Base-by-base conservation (phyloP, 345 rosid species). In the Xanthoceras sorbifolium region DNA sequence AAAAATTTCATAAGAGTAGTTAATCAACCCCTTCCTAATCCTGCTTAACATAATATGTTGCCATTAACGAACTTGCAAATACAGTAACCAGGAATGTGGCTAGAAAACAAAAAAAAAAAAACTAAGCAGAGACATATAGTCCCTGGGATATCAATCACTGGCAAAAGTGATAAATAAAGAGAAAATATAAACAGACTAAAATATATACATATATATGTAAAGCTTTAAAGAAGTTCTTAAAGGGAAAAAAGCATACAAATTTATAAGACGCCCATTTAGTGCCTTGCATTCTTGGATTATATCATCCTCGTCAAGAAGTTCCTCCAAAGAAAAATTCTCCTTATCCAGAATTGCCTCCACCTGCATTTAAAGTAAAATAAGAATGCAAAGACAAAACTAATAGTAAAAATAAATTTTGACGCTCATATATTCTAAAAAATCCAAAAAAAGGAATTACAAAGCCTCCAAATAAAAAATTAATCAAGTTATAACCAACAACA, bases 211-310 rank as follows among this genome's bases (percentile, higher is more conserved):
- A 55, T 31, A 71, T 9, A 11, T 48, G 67, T 6, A 7, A 34
- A 71, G 34, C 18, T 42, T 14, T n/a, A 17, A 28, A 77, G 18
- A 46, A 34, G 22, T 55, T 15, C 20, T 42, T 12, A 72, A 9
- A 28, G 20, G 11, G 60, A 55, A 77, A 70, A 60, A 9, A 64
- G 55, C 52, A 85, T 92, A 94, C 98, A 90, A 94, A 81, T 89
- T 92, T 71, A 94, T 88, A 77, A 94, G 97, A 61, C 97, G 94
- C 31, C 91, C 90, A 52, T 94, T 92, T 28, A 92, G 83, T 46
- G 95, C 90, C 85, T 94, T 94, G 97, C 98, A 94, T 83, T 94
- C 98, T 85, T 94, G 98, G 84, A 94, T 94, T 42, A 94, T 88
- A 81, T 94, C 98, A 85, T 92, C 98, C 88, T 94, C 98, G 25